Evolutionary conservation across 352 stramenopile species (phyloP).

Genomic region (Phytophthora lateralis): DNA sequence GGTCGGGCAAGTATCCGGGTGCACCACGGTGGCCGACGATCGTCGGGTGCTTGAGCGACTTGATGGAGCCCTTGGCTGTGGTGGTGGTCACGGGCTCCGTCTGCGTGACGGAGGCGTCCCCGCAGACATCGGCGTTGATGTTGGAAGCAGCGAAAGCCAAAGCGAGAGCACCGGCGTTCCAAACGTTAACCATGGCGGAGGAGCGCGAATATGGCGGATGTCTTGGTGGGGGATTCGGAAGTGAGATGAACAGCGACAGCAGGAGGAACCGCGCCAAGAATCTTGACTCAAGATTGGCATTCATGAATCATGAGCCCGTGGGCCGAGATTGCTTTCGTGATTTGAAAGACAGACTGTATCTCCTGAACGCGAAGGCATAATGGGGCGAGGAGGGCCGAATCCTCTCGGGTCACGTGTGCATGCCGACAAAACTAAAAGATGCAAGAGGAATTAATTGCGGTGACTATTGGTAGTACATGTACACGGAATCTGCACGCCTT

Average conservation of each 20-base stretch:
- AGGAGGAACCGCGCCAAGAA: conserved; percentile 14
- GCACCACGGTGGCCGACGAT: conserved; percentile 88
- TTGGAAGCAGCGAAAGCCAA: conserved; percentile 31
- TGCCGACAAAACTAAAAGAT: conserved; percentile 11
- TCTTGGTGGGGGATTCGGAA: conserved; percentile 25
- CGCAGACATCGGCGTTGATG: conserved; percentile 33
- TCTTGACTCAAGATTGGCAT: conserved; percentile 22
- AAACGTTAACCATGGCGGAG: conserved; percentile 52
- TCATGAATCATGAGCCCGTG: neutral
- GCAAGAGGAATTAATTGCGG: conserved; percentile 9
- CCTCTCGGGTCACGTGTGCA: neutral
- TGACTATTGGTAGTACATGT: neutral
- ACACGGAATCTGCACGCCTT: neutral
- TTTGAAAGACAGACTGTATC: conserved; percentile 22
- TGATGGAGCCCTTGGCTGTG: conserved; percentile 10
- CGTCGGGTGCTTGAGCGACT: conserved; percentile 52
- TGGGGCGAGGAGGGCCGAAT: conserved; percentile 20
- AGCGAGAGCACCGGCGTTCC: conserved; percentile 32
- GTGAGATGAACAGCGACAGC: conserved; percentile 16
- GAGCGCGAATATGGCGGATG: neutral
- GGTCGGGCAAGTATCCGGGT: conserved; percentile 90
- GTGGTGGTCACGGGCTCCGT: conserved; percentile 1
- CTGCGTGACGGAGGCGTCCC: conserved; percentile 37
- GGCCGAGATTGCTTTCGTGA: neutral
- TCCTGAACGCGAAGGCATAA: conserved; percentile 15